phyloP scores from a whole-genome alignment of 202 grass and related monocot genomes.

The Alloteropsis angusta region DNA sequence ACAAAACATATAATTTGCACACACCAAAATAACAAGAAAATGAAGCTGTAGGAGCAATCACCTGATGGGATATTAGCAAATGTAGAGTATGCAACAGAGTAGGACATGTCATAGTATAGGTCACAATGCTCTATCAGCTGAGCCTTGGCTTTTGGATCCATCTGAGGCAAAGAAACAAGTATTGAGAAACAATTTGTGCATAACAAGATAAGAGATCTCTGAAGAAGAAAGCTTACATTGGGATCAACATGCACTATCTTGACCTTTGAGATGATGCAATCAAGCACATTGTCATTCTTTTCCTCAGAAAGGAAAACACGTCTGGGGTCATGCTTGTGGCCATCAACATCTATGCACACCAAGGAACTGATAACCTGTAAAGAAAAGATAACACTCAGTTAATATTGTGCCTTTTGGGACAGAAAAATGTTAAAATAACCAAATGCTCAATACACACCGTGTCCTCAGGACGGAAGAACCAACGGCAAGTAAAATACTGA shows the following conservation, averaged over 20 bases:
- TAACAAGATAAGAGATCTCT: background rate
- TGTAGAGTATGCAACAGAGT: constrained; percentile 51
- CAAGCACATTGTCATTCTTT: constrained; percentile 69
- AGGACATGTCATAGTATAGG: constrained; percentile 81
- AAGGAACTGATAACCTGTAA: constrained; percentile 19
- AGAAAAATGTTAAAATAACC: background rate
- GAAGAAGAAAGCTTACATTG: constrained; percentile 47
- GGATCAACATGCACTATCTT: constrained; percentile 49
- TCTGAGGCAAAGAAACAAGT: constrained; percentile 11
- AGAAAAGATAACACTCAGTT: background rate
- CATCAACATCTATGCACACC: constrained; percentile 31
- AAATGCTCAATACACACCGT: constrained; percentile 34
- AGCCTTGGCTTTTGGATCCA: constrained; percentile 36
- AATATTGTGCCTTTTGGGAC: background rate
- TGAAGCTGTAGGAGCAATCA: constrained; percentile 12
- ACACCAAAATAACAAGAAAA: background rate
- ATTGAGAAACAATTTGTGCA: background rate
- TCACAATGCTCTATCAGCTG: constrained; percentile 39
- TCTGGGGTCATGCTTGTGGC: constrained; percentile 29
- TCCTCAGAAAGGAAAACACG: constrained; percentile 83
- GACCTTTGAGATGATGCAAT: constrained; percentile 55
- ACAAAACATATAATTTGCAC: background rate
- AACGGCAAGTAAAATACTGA: constrained; percentile 57
- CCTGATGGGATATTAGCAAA: constrained; percentile 57
- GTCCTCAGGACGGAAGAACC: constrained; percentile 79